A percentile compares a stretch with the other conserved stretches of the same genome.
Evolutionary conservation across 2,329 filamentous ascomycete species (phyloP).

Genomic region (Apiospora aurea): DNA sequence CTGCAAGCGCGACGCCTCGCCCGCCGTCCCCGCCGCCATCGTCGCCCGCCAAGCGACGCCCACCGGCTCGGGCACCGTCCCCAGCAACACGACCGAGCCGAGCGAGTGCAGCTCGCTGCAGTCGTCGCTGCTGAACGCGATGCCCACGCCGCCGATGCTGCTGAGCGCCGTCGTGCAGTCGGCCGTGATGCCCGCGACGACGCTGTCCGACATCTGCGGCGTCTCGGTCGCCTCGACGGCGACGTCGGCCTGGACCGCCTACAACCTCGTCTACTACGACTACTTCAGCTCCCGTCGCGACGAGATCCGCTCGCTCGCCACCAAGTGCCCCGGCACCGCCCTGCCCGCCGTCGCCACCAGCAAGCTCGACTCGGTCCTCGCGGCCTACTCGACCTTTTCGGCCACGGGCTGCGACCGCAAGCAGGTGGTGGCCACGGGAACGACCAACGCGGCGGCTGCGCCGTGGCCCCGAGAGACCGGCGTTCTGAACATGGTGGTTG

Average conservation of each 20-base stretch:
- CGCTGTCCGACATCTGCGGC: constrained; percentile 12
- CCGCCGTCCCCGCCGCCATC: not conserved
- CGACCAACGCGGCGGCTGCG: not conserved
- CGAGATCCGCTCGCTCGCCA: not conserved
- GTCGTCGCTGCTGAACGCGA: not conserved
- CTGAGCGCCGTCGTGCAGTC: not conserved
- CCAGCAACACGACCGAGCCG: not conserved
- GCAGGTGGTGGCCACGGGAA: not conserved
- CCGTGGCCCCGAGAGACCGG: not conserved
- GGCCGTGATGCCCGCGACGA: constrained; percentile 9
- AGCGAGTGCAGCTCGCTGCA: constrained; percentile 6
- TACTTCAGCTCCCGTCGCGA: not conserved
- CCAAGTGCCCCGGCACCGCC: not conserved
- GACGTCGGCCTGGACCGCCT: constrained; percentile 11
- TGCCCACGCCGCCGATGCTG: not conserved
- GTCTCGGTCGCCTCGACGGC: not conserved
- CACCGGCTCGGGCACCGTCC: not conserved
- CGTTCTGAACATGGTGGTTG: not conserved
- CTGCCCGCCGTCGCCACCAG: not conserved
- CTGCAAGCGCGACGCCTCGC: not conserved
- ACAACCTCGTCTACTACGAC: constrained; percentile 16
- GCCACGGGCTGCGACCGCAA: not conserved
- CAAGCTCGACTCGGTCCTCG: not conserved
- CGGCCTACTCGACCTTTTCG: constrained; percentile 5
- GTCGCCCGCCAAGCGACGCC: not conserved